Evolutionary conservation across 306 rosid species (phyloP), one percentile per base, ranked within the genome.

Genomic region (Dalbergia cultrata): DNA sequence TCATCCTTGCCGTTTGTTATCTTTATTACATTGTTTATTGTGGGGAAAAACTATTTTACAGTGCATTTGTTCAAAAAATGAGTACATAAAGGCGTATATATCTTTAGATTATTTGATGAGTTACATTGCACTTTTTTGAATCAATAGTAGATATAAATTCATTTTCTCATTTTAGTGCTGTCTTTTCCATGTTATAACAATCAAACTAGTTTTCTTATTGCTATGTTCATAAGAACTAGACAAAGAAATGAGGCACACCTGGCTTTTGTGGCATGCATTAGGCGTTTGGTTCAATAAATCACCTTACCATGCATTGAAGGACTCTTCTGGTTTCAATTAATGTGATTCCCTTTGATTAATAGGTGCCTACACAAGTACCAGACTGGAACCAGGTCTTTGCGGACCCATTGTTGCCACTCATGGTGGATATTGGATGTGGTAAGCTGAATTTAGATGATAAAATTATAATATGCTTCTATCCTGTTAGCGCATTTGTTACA

Each of bases 391-490:
- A 84, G 66, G 89, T 91, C 45, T 91, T 93, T 85, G 87, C 84
- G 11, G 97, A 95, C 70, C 99, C 99, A 44, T 67, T 85, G 13
- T 89, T 95, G 86, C 99, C 99, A 12, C 97, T 95, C 77, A 91
- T 87, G 93, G 94, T 91, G 47, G 97, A 95, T 85, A 85, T 95
- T 83, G 99, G 99, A 88, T 88, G 97, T 75, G 99, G 99, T 91
- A 88, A 83, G 60, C 72, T 56, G 37, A 74, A 21, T 76, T 18
- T 69, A 53, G 10, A 17, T 67, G 52, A 60, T 60, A 59, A 76
- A 76, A 76, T 72, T 80, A 34, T 54, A 43, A 44, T 44, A 13
- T 34, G 62, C 77, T 39, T 76, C 21, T 69, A 2, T 53, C 64
- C 17, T 65, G 19, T 76, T 19, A 41, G 73, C 35, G 21, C 75